Evolutionary conservation across 2,329 filamentous ascomycete species (phyloP).

Genomic region (Purpureocillium takamizusanense): DNA sequence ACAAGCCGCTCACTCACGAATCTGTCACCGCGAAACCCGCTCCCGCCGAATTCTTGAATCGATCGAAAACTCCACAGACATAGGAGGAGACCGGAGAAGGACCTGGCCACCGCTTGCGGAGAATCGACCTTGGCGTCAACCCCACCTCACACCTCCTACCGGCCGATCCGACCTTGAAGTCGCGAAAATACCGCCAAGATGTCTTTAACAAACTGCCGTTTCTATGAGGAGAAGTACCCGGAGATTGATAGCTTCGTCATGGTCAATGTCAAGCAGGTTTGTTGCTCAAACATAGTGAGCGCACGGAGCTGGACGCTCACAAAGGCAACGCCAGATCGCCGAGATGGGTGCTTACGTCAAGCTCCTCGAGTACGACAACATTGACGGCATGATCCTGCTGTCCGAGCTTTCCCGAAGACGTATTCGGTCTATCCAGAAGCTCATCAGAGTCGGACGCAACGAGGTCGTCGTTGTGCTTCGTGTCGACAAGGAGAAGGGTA

Average conservation of each 20-base stretch:
- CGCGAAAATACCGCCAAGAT: slow-evolving; percentile 52
- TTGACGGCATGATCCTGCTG: slow-evolving; percentile 99
- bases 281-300: slow-evolving; percentile 15
- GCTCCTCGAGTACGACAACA: slow-evolving; percentile 98
- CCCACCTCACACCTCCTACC: slow-evolving; percentile 18
- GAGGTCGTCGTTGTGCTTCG: slow-evolving; percentile 97
- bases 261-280: slow-evolving; percentile 97
- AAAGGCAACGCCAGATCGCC: slow-evolving; percentile 60
- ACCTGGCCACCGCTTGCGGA: slow-evolving; percentile 12
- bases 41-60: neutral
- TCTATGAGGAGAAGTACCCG: slow-evolving; percentile 89
- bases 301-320: slow-evolving; percentile 2
- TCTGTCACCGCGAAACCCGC: neutral
- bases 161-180: slow-evolving; percentile 13
- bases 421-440: slow-evolving; percentile 98
- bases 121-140: slow-evolving; percentile 16
- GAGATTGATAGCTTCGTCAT: slow-evolving; percentile 99
- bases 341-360: slow-evolving; percentile 99
- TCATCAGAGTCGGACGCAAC: slow-evolving; percentile 95
- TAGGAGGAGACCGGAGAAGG: slow-evolving; percentile 1
- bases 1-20: slow-evolving; percentile 8
- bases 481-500: slow-evolving; percentile 98
- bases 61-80: too few relatives aligned
- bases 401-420: slow-evolving; percentile 95
- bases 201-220: slow-evolving; percentile 94